Conservation (phyloP, 2,329 filamentous ascomycete species). For the Coniochaeta sp. region DNA sequence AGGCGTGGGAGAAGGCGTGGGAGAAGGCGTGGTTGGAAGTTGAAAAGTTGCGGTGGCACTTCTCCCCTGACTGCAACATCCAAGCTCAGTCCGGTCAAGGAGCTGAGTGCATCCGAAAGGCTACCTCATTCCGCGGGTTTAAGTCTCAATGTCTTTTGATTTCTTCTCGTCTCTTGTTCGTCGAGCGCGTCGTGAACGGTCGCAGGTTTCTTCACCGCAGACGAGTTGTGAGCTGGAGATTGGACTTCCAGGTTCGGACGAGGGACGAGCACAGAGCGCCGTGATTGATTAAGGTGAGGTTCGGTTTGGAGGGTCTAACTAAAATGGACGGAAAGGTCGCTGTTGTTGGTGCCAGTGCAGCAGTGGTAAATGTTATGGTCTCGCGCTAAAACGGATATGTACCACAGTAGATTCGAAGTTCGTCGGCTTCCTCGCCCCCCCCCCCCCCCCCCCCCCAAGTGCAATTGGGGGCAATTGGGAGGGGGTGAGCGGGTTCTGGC, state of each 20-base stretch:
- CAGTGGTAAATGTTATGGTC: slow-evolving; percentile 1
- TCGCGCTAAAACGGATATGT: slow-evolving; percentile 1
- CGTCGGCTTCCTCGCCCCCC: too few species aligned
- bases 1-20: background rate
- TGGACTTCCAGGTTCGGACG: background rate
- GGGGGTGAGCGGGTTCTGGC: too few species aligned
- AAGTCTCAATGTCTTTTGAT: background rate
- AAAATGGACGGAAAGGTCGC: too few species aligned
- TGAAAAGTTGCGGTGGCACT: background rate
- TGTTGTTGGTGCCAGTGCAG: too few species aligned
- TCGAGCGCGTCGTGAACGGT: slow-evolving; percentile 13
- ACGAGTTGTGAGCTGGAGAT: background rate
- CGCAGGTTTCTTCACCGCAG: slow-evolving; percentile 7
- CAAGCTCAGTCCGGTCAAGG: slow-evolving; percentile 51
- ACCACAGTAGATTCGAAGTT: background rate
- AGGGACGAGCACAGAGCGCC: background rate
- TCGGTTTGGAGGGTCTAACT: background rate
- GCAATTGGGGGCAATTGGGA: too few species aligned
- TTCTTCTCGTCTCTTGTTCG: slow-evolving; percentile 10
- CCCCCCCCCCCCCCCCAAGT: too few species aligned
- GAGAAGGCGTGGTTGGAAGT: background rate
- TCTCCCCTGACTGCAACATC: slow-evolving; percentile 4
- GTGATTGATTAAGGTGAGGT: background rate
- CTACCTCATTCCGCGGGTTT: slow-evolving; percentile 50
- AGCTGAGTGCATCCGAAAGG: slow-evolving; percentile 47